Evolutionary conservation across 192 early-diverging fungal species (phyloP), one percentile per base, ranked within the genome.

Genomic region (Coemansia sp.): DNA sequence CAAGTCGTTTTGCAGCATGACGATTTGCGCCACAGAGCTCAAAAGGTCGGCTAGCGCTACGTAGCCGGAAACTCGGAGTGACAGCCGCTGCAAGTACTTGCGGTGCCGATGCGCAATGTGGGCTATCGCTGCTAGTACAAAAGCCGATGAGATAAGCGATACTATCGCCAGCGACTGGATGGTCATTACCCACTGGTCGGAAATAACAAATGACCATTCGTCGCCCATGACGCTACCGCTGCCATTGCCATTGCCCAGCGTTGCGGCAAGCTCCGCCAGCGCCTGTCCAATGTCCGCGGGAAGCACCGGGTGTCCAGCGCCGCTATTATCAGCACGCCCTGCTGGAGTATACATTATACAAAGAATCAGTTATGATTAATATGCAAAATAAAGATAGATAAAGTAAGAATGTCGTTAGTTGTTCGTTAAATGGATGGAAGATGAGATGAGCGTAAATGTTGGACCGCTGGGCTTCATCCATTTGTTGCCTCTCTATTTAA

Each of bases 191-290:
- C 71, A 81, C 53, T 66, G 43, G 59, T 58, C 47, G 0, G 78
- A 69, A 2, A 81, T 64, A 2, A 81, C 62, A 50, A 81, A 81
- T 6, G 67, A 40, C 78, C 70, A 75, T 15, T 65, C 37, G 61
- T 53, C 27, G 13, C 50, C 50, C 50, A 53, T 53, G 50, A 53
- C 24, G 27, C 50, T 27, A 30, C 56, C 12, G 32, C 65, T 34
- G 16, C 32, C 45, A 64, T 47, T 35, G 12, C 44, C 44, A 64
- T 47, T 35, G 12, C 44, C 44, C 20, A 64, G 49, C 18, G 61
- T 32, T 56, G 24, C 53, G 4, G 53, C 53, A 3, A 56, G 53
- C 16, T 56, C 53, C 3, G 32, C 29, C 16, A 56, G 53, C 7
- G 53, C 53, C 15, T 56, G 53, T 2, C 53, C 53, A 56, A 56